Evolutionary conservation across 495 filamentous ascomycete species (phyloP).

Genomic region (Amniculicola lignicola): DNA sequence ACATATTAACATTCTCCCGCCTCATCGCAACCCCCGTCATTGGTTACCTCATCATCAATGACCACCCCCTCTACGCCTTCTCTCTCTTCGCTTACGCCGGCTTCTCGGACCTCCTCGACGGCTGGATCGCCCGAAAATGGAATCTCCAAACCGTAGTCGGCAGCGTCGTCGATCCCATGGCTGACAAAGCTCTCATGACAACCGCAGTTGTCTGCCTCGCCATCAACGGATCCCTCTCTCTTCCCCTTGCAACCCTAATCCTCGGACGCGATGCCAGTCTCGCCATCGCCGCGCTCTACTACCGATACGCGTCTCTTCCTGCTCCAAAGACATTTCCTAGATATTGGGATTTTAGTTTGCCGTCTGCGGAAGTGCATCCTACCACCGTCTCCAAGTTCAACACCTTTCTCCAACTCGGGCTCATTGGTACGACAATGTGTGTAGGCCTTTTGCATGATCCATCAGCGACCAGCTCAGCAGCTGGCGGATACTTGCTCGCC

Average conservation of each 20-base stretch:
- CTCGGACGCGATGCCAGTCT: conserved; percentile 86
- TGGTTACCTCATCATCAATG: conserved; percentile 83
- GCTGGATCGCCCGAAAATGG: conserved; percentile 84
- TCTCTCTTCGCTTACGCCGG: conserved; percentile 87
- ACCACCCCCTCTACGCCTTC: conserved; percentile 73
- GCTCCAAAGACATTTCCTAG: conserved; percentile 84
- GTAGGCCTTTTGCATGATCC: conserved; percentile 27
- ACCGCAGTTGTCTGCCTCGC: conserved; percentile 80
- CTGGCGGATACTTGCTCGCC: background rate
- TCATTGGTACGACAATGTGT: conserved; percentile 41
- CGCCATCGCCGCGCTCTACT: conserved; percentile 87
- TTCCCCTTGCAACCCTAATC: conserved; percentile 84
- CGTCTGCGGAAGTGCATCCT: conserved; percentile 87
- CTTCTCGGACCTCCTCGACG: conserved; percentile 86
- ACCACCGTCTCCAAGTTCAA: conserved; percentile 79
- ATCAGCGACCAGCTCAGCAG: conserved; percentile 11
- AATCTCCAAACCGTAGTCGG: conserved; percentile 90
- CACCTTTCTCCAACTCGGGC: conserved; percentile 44
- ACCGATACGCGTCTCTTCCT: conserved; percentile 88
- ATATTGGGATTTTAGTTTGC: conserved; percentile 98
- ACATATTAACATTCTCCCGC: conserved; percentile 84
- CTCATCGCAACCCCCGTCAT: conserved; percentile 79
- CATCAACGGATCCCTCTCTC: conserved; percentile 72
- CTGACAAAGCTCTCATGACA: conserved; percentile 89
- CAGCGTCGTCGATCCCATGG: conserved; percentile 92